phyloP scores from a whole-genome alignment of 2,329 filamentous ascomycete genomes.

The Arachnopeziza araneosa region DNA sequence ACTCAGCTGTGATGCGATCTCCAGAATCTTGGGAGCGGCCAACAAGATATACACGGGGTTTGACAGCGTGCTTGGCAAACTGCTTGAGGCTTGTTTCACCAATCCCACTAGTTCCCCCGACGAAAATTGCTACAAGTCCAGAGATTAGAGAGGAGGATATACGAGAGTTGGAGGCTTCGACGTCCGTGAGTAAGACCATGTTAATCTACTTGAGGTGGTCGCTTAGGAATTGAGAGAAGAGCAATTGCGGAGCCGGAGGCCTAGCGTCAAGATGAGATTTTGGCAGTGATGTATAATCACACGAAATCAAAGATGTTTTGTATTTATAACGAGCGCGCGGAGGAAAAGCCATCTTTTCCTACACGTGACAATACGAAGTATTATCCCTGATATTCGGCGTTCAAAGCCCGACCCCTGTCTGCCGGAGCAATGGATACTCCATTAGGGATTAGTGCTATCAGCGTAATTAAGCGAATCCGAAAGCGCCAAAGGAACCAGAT shows the following conservation, averaged over 20 bases:
- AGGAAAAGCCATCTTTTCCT: no score
- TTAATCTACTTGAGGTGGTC: neutral
- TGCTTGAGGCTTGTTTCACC: conserved; percentile 40
- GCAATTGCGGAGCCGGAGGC: neutral
- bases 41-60: conserved; percentile 40
- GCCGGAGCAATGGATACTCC: no score
- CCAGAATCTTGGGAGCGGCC: conserved; percentile 38
- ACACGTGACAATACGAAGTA: no score
- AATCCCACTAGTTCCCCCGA: conserved; percentile 45
- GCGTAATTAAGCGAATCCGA: no score
- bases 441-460: no score
- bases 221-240: neutral
- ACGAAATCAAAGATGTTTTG: no score
- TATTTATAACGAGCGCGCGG: no score
- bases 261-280: neutral
- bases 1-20: conserved; percentile 33
- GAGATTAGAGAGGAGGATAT: conserved; percentile 25
- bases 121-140: conserved; percentile 42
- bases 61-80: conserved; percentile 35
- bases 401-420: no score
- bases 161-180: conserved; percentile 9
- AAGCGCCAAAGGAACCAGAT: no score
- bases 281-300: no score
- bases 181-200: neutral
- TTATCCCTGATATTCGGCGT: no score